These are phyloP conservation scores for Mallotus nudiflorus DNA, from an alignment of 345 rosid species.

Conservation along the genomic window DNA sequence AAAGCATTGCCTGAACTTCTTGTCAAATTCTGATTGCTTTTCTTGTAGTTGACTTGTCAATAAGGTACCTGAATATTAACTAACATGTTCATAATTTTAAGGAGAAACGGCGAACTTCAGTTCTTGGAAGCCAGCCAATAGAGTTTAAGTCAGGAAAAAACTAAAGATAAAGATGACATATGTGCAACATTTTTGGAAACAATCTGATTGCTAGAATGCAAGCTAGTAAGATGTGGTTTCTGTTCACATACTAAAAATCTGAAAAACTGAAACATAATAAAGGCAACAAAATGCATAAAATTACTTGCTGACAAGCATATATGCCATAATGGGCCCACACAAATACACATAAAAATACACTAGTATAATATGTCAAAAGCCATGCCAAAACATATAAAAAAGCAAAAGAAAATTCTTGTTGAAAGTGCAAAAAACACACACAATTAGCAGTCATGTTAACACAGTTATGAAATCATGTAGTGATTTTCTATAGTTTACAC, in stretches of 20 bases:
- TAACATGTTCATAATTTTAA: constrained; percentile 5
- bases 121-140: neutral
- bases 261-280: neutral
- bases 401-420: neutral
- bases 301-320: neutral
- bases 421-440: neutral
- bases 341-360: no score
- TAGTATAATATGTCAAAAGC: no score
- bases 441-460: neutral
- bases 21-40: constrained; percentile 66
- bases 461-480: neutral
- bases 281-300: neutral
- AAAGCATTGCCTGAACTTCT: constrained; percentile 59
- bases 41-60: constrained; percentile 55
- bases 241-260: neutral
- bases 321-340: neutral
- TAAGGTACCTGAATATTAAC: constrained; percentile 39
- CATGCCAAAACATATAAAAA: no score
- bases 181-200: neutral
- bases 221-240: neutral
- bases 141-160: neutral
- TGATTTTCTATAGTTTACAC: neutral
- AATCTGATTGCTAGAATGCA: neutral
- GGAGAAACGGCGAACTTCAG: neutral
- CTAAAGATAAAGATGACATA: no score